These are phyloP conservation scores for Fusarium sarcochroum DNA, from an alignment of 2,329 filamentous ascomycete genomes.

Conservation along the genomic window DNA sequence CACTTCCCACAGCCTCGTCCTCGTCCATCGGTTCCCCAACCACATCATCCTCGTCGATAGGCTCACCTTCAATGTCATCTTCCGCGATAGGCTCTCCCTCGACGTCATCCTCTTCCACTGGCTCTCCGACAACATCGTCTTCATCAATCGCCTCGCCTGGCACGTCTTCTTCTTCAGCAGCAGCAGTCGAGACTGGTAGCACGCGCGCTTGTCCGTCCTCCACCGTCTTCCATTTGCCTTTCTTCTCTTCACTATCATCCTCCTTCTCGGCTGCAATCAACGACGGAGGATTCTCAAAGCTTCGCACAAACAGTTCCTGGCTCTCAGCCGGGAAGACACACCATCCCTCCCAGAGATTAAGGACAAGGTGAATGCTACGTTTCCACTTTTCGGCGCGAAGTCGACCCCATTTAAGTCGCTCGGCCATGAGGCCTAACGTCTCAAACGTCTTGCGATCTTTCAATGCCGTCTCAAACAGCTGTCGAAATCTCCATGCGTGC, in stretches of 20 bases:
- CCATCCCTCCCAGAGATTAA: slow-evolving; percentile 80
- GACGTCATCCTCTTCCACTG: slow-evolving; percentile 64
- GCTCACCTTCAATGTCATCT: slow-evolving; percentile 64
- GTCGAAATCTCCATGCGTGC: slow-evolving; percentile 88
- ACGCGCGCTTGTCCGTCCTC: slow-evolving; percentile 51
- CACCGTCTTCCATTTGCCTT: slow-evolving; percentile 65
- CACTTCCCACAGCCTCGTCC: slow-evolving; percentile 55
- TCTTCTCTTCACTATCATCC: slow-evolving; percentile 50
- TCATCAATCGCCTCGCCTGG: slow-evolving; percentile 63
- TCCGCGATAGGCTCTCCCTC: slow-evolving; percentile 63
- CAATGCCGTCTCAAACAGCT: slow-evolving; percentile 82
- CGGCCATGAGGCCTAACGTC: slow-evolving; percentile 79
- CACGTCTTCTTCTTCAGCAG: slow-evolving; percentile 62
- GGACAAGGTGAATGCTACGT: slow-evolving; percentile 77
- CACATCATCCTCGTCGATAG: slow-evolving; percentile 63
- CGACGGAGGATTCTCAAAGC: slow-evolving; percentile 78
- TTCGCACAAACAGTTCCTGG: slow-evolving; percentile 77
- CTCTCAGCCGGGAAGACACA: slow-evolving; percentile 80
- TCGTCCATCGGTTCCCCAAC: slow-evolving; percentile 58
- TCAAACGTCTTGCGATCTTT: slow-evolving; percentile 79
- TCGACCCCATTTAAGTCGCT: slow-evolving; percentile 82
- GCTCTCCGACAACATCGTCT: slow-evolving; percentile 60
- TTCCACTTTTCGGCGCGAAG: slow-evolving; percentile 89
- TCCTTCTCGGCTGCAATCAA: slow-evolving; percentile 50
- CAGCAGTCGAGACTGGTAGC: slow-evolving; percentile 46